Conservation (phyloP, 2,329 filamentous ascomycete species). For the Claviceps maximensis region DNA sequence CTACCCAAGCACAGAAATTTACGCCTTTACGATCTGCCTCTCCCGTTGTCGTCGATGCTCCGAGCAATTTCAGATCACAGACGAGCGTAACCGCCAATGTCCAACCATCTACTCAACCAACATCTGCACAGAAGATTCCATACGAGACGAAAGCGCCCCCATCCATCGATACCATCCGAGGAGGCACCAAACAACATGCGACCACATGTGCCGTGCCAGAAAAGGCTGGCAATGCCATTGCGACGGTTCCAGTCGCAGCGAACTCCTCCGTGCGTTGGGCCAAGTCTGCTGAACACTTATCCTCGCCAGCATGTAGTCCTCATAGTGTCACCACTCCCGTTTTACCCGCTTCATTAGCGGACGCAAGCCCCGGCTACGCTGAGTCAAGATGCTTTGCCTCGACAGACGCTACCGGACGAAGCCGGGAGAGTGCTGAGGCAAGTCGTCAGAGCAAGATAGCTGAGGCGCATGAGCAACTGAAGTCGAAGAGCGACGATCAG, state of each 20-base stretch:
- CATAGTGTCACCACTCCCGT: slow-evolving; percentile 63
- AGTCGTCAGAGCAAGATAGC: not conserved
- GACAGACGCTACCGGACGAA: slow-evolving; percentile 27
- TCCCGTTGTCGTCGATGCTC: not conserved
- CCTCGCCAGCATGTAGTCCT: slow-evolving; percentile 52
- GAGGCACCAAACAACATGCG: not conserved
- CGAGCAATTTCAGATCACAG: not conserved
- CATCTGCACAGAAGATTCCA: not conserved
- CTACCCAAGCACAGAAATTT: slow-evolving; percentile 5
- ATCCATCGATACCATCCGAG: not conserved
- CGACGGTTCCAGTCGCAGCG: slow-evolving; percentile 13
- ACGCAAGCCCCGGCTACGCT: slow-evolving; percentile 63
- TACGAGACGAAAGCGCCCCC: not conserved
- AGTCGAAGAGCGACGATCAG: slow-evolving; percentile 28
- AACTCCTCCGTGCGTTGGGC: slow-evolving; percentile 23
- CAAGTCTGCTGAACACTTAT: slow-evolving; percentile 31
- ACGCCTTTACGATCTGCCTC: not conserved
- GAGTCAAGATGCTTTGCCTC: slow-evolving; percentile 39
- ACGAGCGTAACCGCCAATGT: not conserved
- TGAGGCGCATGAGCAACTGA: slow-evolving; percentile 2
- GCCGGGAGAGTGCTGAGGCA: slow-evolving; percentile 19
- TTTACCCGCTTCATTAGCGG: slow-evolving; percentile 53
- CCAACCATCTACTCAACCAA: not conserved
- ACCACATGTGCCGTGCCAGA: not conserved
- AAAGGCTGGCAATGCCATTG: not conserved